Evolutionary conservation across 2,329 filamentous ascomycete genomes (phyloP), one percentile per base, ranked within the genome.

Genomic region (Diaporthe vexans): DNA sequence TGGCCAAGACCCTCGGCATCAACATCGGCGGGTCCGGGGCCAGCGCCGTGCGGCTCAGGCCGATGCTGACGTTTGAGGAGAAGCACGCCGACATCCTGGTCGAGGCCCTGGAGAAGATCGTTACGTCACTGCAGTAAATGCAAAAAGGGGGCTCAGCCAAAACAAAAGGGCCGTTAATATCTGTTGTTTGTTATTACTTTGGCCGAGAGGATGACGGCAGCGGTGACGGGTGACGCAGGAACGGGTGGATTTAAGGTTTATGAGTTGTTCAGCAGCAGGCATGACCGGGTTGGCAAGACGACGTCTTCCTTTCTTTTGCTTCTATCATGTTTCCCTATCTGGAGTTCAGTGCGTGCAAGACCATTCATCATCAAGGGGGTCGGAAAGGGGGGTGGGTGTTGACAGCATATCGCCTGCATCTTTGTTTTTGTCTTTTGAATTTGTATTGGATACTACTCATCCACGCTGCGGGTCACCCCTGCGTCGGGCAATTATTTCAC

Each of bases 11-110:
- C 9, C 87, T 94, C 43, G 95, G 95, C 76, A 86, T 98, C 82
- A 98, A 98, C 85, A 94, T 98, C 81, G 95, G 95, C 76, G 95
- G 95, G 69, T 93, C 92, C 78, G 95, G 95, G 19, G 88, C 89
- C 80, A 87, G 80, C 71, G 94, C 95, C 37, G 93, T 98, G 17
- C 87, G 95, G 68, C 86, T 98, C 81, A 87, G 95, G 79, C 95
- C 95, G 57, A 98, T 98, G 95, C 86, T 98, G 79, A 92, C 95
- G 80, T 97, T 98, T 88, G 94, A 98, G 90, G 91, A 95, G 88
- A 91, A 93, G 82, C 96, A 98, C 84, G 95, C 93, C 29, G 94
- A 98, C 85, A 91, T 98, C 75, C 86, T 98, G 79, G 84, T 97
- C 65, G 94, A 94, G 79, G 89, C 88, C 33, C 81, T 97, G 78